These are phyloP conservation scores for Colletotrichum lindemuthianum DNA, from an alignment of 2,329 filamentous ascomycete species.

Conservation along the genomic window DNA sequence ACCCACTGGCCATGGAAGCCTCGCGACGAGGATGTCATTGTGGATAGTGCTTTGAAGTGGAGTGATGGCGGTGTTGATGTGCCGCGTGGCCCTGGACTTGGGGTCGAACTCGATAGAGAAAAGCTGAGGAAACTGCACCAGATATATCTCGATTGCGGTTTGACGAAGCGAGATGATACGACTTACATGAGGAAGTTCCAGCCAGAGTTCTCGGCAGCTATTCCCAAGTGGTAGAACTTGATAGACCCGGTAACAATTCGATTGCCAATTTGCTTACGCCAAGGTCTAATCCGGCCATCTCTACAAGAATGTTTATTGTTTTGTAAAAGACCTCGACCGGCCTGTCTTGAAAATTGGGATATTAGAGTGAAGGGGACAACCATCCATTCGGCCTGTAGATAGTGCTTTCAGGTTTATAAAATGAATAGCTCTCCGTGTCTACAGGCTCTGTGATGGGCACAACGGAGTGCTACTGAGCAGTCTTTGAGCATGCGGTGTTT, in stretches of 20 bases:
- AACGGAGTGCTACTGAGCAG: too few species aligned
- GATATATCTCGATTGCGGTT: conserved; percentile 50
- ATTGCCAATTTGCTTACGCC: not conserved
- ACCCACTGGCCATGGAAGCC: conserved; percentile 58
- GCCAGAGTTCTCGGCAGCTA: conserved; percentile 46
- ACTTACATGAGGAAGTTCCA: conserved; percentile 49
- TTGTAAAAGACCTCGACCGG: too few species aligned
- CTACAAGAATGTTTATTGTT: not conserved
- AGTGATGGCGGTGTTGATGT: conserved; percentile 48
- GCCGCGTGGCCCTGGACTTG: conserved; percentile 47
- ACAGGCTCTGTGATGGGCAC: too few species aligned
- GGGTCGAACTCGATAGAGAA: conserved; percentile 50
- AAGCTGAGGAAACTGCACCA: conserved; percentile 48
- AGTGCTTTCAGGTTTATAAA: too few species aligned
- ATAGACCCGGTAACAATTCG: not conserved
- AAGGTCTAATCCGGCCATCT: not conserved
- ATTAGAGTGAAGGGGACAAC: too few species aligned
- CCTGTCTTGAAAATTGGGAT: too few species aligned
- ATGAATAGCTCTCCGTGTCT: too few species aligned
- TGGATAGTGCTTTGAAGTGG: conserved; percentile 50
- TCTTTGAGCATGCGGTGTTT: too few species aligned
- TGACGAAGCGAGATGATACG: conserved; percentile 50
- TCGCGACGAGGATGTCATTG: conserved; percentile 52
- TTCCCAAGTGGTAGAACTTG: conserved; percentile 45
- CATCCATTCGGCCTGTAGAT: too few species aligned